Conservation (phyloP, 768 basidiomycete species). For the Hysterangium stoloniferum region DNA sequence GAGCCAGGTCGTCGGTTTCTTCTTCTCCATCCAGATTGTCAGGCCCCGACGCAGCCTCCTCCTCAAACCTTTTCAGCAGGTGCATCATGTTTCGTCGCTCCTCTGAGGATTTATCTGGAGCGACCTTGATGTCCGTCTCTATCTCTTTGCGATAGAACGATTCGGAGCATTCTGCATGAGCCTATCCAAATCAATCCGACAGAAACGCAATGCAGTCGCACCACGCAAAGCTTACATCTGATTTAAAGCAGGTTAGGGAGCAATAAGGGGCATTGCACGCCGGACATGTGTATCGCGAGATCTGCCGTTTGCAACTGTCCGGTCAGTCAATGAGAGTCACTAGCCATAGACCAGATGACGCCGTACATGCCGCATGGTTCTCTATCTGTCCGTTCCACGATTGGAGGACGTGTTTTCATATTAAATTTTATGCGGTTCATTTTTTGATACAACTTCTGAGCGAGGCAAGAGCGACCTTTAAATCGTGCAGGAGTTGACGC, state of each 20-base stretch:
- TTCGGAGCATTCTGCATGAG: slow-evolving; percentile 73
- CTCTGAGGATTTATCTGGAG: slow-evolving; percentile 44
- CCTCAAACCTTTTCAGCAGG: slow-evolving; percentile 65
- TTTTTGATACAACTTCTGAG: background rate
- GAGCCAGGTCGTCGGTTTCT: slow-evolving; percentile 37
- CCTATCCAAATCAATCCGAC: slow-evolving; percentile 26
- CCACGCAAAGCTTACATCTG: slow-evolving; percentile 39
- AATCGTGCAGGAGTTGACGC: too few species aligned
- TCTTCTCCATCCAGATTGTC: slow-evolving; percentile 25
- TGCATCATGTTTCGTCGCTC: slow-evolving; percentile 64
- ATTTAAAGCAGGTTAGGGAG: slow-evolving; percentile 71
- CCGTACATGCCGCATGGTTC: slow-evolving; percentile 40
- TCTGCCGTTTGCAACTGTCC: slow-evolving; percentile 62
- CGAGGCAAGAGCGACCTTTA: too few species aligned
- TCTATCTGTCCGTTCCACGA: slow-evolving; percentile 15
- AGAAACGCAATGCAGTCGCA: background rate
- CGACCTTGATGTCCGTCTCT: slow-evolving; percentile 50
- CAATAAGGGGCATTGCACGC: slow-evolving; percentile 78
- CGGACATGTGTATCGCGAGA: slow-evolving; percentile 77
- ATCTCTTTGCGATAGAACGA: slow-evolving; percentile 73
- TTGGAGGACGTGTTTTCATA: slow-evolving; percentile 10
- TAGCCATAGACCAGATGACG: background rate
- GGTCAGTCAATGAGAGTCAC: slow-evolving; percentile 1
- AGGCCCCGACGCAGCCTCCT: slow-evolving; percentile 38
- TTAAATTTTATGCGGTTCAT: slow-evolving; percentile 11